Evolutionary conservation across 306 rosid genomes (phyloP).

Genomic region (Medicago arabica): DNA sequence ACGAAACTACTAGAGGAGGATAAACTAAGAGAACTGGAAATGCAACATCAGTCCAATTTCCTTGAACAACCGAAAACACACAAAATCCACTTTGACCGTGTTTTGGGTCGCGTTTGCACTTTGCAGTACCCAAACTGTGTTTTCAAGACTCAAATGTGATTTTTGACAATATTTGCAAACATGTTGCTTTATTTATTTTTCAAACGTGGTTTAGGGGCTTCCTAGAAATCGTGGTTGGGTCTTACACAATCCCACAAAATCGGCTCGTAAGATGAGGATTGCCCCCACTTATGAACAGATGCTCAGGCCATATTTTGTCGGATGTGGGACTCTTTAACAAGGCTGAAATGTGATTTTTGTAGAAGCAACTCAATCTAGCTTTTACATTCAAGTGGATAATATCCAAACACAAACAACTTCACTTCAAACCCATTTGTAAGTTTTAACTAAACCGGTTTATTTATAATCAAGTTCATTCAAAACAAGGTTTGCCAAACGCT

Average conservation of each 20-base stretch:
- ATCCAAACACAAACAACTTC: background rate
- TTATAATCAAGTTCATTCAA: background rate
- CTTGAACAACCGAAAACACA: slow-evolving; percentile 15
- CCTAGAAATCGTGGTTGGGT: too few species aligned
- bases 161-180: background rate
- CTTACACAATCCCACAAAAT: too few species aligned
- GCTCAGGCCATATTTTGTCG: too few species aligned
- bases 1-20: slow-evolving; percentile 21
- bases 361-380: background rate
- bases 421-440: slow-evolving; percentile 2
- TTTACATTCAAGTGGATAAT: background rate
- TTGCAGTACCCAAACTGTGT: slow-evolving; percentile 7
- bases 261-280: too few species aligned
- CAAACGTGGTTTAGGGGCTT: background rate
- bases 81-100: background rate
- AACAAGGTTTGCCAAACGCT: background rate
- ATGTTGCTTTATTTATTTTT: background rate
- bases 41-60: slow-evolving; percentile 1
- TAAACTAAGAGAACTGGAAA: slow-evolving; percentile 19
- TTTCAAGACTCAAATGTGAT: background rate
- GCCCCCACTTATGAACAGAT: too few species aligned
- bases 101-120: background rate
- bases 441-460: background rate
- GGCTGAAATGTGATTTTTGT: background rate
- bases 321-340: too few species aligned